Base-by-base conservation (phyloP, 768 basidiomycete genomes). In the Rubroboletus satanas region DNA sequence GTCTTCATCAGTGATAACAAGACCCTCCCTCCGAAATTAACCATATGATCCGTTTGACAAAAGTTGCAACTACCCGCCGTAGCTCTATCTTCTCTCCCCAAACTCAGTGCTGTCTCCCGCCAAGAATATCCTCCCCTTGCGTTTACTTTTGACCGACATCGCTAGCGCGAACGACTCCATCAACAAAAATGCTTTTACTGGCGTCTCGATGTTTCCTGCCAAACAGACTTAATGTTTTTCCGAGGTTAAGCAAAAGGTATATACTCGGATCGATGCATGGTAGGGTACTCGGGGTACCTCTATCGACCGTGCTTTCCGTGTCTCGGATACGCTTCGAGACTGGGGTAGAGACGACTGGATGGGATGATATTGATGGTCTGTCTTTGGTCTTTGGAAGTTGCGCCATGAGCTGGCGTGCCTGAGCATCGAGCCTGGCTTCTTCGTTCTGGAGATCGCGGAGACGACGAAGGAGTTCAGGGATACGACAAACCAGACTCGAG, bases 91-190 rank as follows among this genome's bases (percentile, higher is more conserved):
- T 52, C 45, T 67, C 33, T 57, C 58, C 33, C 49, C 57, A 50
- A 60, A 51, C 41, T 61, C 55, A 12, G 52, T 58, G 17, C 58
- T 51, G 17, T 45, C 57, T 32, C 64, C 54, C 1, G 36, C n/a
- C 42, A 56, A 21, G 51, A 63, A 68, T 52, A 66, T 44, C 52
- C 62, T 61, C 14, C 62, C 64, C 46, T 52, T 64, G 33, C 66
- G 62, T 45, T 58, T 68, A 11, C 64, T 63, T 41, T 48, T 68
- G 49, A 64, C 41, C 3, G 57, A 66, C 61, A 54, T 63, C 5
- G 58, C 48, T n/a, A 56, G 52, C 14, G 57, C 56, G 7, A 63
- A 54, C 14, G 66, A 56, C 35, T 67, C 55, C 55, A 45, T 58
- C 49, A 60, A 46, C 38, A 62, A 7, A 45, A 67, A 65, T 0